Evolutionary conservation across 331 rosid species (phyloP).

Genomic region (Prunus yedoensis): DNA sequence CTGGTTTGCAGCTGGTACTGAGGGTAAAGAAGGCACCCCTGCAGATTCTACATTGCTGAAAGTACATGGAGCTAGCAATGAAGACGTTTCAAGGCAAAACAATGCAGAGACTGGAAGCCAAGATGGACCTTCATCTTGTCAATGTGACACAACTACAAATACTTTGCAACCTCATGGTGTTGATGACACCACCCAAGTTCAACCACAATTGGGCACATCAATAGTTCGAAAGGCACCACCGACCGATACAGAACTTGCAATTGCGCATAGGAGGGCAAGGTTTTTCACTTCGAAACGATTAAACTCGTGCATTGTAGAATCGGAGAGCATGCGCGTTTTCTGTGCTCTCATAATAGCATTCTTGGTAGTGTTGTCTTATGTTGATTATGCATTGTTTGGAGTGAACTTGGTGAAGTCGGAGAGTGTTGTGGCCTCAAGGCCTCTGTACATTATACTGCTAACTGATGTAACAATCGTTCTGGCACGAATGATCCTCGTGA

Average conservation of each 20-base stretch:
- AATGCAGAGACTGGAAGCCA: not conserved
- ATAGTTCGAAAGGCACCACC: conserved; percentile 6
- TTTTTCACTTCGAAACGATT: conserved; percentile 67
- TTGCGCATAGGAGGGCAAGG: conserved; percentile 1
- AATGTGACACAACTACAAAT: not conserved
- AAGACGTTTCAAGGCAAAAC: conserved; percentile 13
- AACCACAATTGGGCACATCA: not conserved
- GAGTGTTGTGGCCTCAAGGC: conserved; percentile 49
- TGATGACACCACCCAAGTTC: not conserved
- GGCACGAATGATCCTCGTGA: conserved; percentile 33
- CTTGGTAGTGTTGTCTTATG: conserved; percentile 52
- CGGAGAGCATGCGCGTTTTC: conserved; percentile 51
- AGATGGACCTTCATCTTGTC: not conserved
- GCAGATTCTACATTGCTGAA: conserved; percentile 15
- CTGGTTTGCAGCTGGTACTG: not conserved
- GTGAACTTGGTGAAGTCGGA: conserved; percentile 40
- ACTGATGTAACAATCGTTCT: conserved; percentile 62
- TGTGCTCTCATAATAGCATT: conserved; percentile 53
- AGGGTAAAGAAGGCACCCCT: not conserved
- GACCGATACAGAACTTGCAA: conserved; percentile 8
- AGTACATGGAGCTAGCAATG: conserved; percentile 28
- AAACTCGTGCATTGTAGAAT: conserved; percentile 56
- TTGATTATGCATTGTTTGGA: conserved; percentile 33
- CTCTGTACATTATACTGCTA: conserved; percentile 64
- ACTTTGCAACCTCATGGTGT: not conserved